phyloP scores from a whole-genome alignment of 352 stramenopile species.

The Thalassiosira mediterranea region DNA sequence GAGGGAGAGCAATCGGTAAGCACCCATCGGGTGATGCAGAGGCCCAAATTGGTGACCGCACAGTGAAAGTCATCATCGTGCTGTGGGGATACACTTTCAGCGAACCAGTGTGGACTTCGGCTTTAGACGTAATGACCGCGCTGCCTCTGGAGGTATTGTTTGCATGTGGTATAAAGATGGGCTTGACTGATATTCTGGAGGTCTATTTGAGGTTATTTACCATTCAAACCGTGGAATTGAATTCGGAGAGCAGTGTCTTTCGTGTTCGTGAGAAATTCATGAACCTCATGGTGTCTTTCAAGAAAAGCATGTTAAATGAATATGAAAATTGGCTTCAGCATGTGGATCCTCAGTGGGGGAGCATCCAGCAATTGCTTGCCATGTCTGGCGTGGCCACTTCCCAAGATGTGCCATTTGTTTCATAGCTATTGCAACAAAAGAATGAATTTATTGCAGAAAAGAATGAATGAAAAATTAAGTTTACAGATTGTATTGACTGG shows the following conservation, averaged over 20 bases:
- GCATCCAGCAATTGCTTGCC: slow-evolving; percentile 8
- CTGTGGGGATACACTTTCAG: slow-evolving; percentile 79
- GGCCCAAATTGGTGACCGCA: slow-evolving; percentile 30
- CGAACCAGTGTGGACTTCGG: slow-evolving; percentile 63
- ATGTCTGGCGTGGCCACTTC: slow-evolving; percentile 17
- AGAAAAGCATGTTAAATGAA: slow-evolving; percentile 29
- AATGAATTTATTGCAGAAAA: too few relatives aligned
- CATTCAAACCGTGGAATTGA: slow-evolving; percentile 58
- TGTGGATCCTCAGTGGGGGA: slow-evolving; percentile 24
- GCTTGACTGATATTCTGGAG: slow-evolving; percentile 55
- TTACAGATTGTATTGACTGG: too few relatives aligned
- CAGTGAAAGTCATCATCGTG: slow-evolving; percentile 58
- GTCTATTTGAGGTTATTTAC: slow-evolving; percentile 65
- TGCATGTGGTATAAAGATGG: slow-evolving; percentile 56
- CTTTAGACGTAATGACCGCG: slow-evolving; percentile 62
- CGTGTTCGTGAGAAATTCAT: slow-evolving; percentile 48
- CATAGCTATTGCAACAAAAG: too few relatives aligned
- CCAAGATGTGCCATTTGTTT: too few relatives aligned
- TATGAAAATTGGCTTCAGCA: slow-evolving; percentile 54
- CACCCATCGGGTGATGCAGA: slow-evolving; percentile 19
- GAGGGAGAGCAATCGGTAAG: slow-evolving; percentile 47
- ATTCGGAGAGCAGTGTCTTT: slow-evolving; percentile 42
- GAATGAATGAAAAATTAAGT: too few relatives aligned
- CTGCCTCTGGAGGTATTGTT: slow-evolving; percentile 66
- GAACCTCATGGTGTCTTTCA: slow-evolving; percentile 56